phyloP scores from a whole-genome alignment of 2,329 filamentous ascomycete genomes.

The Cercospora canescens region DNA sequence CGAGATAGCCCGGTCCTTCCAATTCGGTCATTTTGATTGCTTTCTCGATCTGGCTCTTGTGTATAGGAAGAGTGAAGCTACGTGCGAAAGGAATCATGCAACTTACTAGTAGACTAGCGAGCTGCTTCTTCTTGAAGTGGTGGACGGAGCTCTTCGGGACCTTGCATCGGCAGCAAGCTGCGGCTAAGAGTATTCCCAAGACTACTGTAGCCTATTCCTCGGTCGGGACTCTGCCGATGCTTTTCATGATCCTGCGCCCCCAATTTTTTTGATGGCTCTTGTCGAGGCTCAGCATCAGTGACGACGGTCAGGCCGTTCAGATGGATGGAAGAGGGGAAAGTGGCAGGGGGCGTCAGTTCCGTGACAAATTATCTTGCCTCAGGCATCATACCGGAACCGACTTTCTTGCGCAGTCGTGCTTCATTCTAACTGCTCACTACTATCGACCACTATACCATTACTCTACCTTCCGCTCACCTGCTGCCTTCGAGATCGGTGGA shows the following conservation, averaged over 20 bases:
- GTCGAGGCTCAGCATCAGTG: neutral
- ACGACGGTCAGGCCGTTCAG: neutral
- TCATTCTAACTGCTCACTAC: too few species aligned
- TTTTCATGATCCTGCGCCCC: neutral
- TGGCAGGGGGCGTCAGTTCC: neutral
- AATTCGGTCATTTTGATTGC: conserved; percentile 1
- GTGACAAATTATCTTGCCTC: too few species aligned
- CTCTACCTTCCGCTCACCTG: too few species aligned
- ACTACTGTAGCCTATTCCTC: neutral
- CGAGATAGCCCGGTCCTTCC: conserved; percentile 66
- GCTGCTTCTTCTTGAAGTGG: neutral
- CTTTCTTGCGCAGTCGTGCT: too few species aligned
- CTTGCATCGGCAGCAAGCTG: conserved; percentile 6
- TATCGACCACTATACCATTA: too few species aligned
- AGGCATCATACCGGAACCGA: too few species aligned
- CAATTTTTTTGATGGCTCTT: neutral
- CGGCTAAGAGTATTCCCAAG: conserved; percentile 12
- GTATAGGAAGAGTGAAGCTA: neutral
- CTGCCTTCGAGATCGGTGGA: too few species aligned
- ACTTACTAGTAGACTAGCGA: conserved; percentile 24
- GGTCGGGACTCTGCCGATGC: neutral
- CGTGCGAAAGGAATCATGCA: neutral
- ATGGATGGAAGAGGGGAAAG: neutral
- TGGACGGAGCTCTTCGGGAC: conserved; percentile 4
- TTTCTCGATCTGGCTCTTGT: neutral